Base-by-base conservation (phyloP, 352 stramenopile species). In the Pythium rhizo-oryzae region DNA sequence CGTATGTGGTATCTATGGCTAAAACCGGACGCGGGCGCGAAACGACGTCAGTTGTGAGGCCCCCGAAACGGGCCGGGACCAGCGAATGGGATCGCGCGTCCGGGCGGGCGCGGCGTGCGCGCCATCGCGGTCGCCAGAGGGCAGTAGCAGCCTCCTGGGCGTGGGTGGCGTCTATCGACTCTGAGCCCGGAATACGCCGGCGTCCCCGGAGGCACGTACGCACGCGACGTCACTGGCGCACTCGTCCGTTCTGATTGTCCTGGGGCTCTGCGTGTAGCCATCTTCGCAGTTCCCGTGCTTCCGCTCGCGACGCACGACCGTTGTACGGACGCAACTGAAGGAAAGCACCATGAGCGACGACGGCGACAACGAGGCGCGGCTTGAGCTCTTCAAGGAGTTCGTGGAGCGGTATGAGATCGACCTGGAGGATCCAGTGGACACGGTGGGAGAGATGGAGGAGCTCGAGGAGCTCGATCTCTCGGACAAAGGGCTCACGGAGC, bases 381-480 rank as follows among this genome's bases (percentile, higher is more conserved):
- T 90, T 28, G 76, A 79, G 44, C 71, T 75, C 46, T 91, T 90
- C 67, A 67, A 81, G 55, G 74, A 76, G 39, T 80, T 86, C 51
- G 74, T 91, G n/a, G 79, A 91, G 60, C 88, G 85, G 61, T 85
- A 86, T 66, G 71, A 81, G 47, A 71, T 96, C 41, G 87, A 94
- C 0, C 54, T 96, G 30, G 81, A 92, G 25, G 77, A 93, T 76
- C 68, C 78, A 0, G 70, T 91, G 15, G 80, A 90, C 67, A 84
- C 80, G 11, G 46, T 77, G 7, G 77, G 87, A 37, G 87, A 91
- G 25, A 85, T 93, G 21, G 76, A 90, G 0, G 73, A 82, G 30
- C 67, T 96, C 43, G 85, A 94, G 55, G 88, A 96, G 65, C 75
- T 96, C 0, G 88, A 96, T 37, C 43, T 96, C 43, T 95, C 82